Evolutionary conservation across 257 asterid genomes (phyloP).

Genomic region (Leonotis leonurus): DNA sequence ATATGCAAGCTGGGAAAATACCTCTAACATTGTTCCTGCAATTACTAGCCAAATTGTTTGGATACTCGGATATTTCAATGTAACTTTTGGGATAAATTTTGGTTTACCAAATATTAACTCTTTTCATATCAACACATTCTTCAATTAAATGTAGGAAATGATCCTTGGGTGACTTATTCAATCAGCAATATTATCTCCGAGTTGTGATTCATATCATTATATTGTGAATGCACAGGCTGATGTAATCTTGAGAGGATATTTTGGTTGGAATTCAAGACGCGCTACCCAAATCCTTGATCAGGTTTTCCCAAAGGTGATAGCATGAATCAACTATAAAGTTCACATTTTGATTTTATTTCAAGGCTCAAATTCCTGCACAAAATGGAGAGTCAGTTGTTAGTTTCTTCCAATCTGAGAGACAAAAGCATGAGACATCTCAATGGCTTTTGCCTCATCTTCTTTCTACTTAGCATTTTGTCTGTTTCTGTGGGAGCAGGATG

Average conservation of each 20-base stretch:
- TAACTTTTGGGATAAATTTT: neutral
- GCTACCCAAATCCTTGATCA: slow-evolving; percentile 31
- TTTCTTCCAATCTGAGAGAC: neutral
- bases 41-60: neutral
- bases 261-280: slow-evolving; percentile 38
- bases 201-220: neutral
- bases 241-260: slow-evolving; percentile 35
- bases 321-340: neutral
- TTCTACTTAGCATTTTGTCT: neutral
- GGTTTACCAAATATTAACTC: neutral
- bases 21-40: neutral
- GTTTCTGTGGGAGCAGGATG: slow-evolving; percentile 32
- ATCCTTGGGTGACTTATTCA: too few relatives aligned
- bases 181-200: neutral
- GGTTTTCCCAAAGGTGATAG: slow-evolving; percentile 35
- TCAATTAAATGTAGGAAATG: neutral
- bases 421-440: neutral
- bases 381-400: neutral
- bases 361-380: neutral
- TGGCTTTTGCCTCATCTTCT: neutral
- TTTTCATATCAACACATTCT: too few relatives aligned
- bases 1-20: too few relatives aligned
- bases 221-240: slow-evolving; percentile 28
- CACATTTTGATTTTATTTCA: neutral
- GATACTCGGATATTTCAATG: neutral